Evolutionary conservation across 768 basidiomycete genomes (phyloP).

Genomic region (Rhizopogon vinicolor): DNA sequence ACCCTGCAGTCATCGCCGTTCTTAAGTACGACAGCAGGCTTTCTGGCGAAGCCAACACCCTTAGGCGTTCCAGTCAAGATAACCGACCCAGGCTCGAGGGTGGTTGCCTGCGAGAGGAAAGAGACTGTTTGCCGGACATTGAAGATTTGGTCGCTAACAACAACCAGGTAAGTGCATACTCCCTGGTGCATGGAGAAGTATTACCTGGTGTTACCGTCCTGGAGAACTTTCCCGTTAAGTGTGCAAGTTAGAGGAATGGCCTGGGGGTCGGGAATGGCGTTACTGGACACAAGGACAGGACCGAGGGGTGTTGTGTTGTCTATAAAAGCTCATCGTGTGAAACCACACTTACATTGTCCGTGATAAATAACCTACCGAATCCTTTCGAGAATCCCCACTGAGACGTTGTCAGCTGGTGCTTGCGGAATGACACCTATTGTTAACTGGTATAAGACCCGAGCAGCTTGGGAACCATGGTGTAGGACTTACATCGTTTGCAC

Average conservation of each 20-base stretch:
- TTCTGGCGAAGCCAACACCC: slow-evolving; percentile 76
- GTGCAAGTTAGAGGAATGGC: slow-evolving; percentile 54
- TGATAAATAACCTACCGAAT: slow-evolving; percentile 50
- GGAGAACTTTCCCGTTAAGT: slow-evolving; percentile 64
- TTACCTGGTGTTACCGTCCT: slow-evolving; percentile 77
- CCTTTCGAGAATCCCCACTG: slow-evolving; percentile 90
- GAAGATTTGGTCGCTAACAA: slow-evolving; percentile 75
- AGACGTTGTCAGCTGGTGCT: slow-evolving; percentile 72
- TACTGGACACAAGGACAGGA: slow-evolving; percentile 71
- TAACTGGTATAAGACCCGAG: background rate
- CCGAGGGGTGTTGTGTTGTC: slow-evolving; percentile 60
- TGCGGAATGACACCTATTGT: slow-evolving; percentile 71
- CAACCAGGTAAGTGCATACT: background rate
- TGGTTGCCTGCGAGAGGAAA: slow-evolving; percentile 81
- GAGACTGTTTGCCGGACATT: slow-evolving; percentile 70
- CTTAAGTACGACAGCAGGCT: slow-evolving; percentile 66
- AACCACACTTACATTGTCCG: background rate
- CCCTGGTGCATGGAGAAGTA: background rate
- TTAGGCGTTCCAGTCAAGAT: slow-evolving; percentile 83
- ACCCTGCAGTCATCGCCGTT: slow-evolving; percentile 68
- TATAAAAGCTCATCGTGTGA: slow-evolving; percentile 1
- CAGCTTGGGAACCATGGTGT: background rate
- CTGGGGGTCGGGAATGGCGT: slow-evolving; percentile 62
- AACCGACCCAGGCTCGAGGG: slow-evolving; percentile 74
- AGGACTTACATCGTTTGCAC: slow-evolving; percentile 63